phyloP scores from a whole-genome alignment of 75 land plant genomes.

The Isoetes taiwanensis region DNA sequence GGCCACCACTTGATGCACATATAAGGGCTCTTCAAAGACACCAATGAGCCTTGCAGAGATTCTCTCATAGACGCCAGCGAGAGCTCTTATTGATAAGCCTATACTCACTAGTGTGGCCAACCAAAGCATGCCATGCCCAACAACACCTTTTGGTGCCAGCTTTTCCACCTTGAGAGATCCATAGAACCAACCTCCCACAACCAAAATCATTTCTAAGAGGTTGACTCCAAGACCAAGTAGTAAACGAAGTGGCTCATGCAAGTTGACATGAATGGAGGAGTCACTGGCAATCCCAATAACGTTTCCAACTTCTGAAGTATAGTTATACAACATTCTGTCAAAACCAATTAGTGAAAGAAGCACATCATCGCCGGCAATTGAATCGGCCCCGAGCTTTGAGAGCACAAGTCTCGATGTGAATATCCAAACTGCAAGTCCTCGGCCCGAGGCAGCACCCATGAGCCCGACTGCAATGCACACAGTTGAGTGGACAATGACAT shows the following conservation, averaged over 20 bases:
- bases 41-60: background rate
- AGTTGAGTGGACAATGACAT: background rate
- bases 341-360: background rate
- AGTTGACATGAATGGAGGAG: background rate
- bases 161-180: slow-evolving; percentile 3
- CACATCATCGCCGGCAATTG: background rate
- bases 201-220: background rate
- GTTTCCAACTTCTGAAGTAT: background rate
- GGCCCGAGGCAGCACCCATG: background rate
- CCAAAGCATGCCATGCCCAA: slow-evolving; percentile 2
- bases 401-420: background rate
- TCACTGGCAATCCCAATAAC: background rate
- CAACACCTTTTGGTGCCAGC: background rate
- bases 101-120: background rate
- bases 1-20: background rate
- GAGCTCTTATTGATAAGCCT: background rate
- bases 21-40: background rate
- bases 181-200: background rate
- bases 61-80: background rate
- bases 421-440: slow-evolving; percentile 2
- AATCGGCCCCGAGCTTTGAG: background rate
- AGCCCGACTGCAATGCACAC: slow-evolving; percentile 1
- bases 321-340: background rate
- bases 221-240: background rate
- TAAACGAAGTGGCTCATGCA: background rate